Evolutionary conservation across 805 yeast genomes (phyloP).

Genomic region (Candida loeiensis): DNA sequence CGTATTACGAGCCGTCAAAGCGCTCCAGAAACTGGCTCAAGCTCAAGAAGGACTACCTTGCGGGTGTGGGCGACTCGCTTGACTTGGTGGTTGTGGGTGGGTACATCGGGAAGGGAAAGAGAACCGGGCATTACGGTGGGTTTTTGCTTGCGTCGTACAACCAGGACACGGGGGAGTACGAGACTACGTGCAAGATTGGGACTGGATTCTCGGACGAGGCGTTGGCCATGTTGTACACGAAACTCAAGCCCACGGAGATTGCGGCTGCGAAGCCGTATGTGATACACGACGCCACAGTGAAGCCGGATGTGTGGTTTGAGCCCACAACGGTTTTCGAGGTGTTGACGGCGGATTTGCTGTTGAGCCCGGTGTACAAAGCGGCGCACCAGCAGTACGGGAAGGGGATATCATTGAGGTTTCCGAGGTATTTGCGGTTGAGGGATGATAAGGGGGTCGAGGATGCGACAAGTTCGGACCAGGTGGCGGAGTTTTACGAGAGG

Average conservation of each 20-base stretch:
- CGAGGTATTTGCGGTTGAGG: conserved; percentile 76
- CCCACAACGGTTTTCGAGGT: conserved; percentile 84
- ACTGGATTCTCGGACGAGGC: conserved; percentile 93
- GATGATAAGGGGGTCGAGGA: conserved; percentile 86
- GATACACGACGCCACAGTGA: conserved; percentile 61
- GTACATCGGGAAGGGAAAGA: conserved; percentile 86
- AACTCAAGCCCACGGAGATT: conserved; percentile 65
- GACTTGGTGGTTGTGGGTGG: conserved; percentile 95
- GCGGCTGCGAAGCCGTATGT: conserved; percentile 62
- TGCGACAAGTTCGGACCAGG: conserved; percentile 81
- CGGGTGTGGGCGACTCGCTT: conserved; percentile 93
- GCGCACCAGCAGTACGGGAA: conserved; percentile 69
- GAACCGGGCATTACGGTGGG: conserved; percentile 95
- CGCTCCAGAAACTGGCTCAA: conserved; percentile 95
- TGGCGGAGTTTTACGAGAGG: conserved; percentile 75
- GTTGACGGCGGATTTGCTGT: conserved; percentile 82
- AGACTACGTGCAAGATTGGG: conserved; percentile 94
- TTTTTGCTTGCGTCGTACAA: conserved; percentile 88
- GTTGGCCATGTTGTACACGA: conserved; percentile 55
- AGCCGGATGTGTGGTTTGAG: conserved; percentile 94
- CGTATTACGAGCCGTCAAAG: conserved; percentile 90
- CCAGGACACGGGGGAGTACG: conserved; percentile 86
- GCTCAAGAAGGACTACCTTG: conserved; percentile 88
- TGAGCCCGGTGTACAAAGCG: conserved; percentile 87
- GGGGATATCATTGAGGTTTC: conserved; percentile 86